A percentile compares a stretch with the other conserved stretches of the same genome.
Conservation (phyloP, 345 rosid species). For the Eucalyptus tenuipes region DNA sequence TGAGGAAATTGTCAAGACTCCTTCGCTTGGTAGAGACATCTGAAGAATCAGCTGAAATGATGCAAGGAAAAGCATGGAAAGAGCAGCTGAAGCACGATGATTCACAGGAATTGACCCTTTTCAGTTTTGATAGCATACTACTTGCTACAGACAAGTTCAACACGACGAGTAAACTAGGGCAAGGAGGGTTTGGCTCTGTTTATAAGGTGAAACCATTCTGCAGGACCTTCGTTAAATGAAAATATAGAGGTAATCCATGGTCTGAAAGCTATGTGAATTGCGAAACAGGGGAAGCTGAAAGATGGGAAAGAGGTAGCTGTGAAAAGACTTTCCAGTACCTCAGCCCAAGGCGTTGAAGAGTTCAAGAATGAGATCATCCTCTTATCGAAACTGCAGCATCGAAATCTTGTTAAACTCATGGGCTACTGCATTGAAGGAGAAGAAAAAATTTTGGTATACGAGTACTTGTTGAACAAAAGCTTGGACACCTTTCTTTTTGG, state of each 20-base stretch:
- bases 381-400: not conserved
- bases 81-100: not conserved
- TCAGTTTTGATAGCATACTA: not conserved
- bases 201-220: not conserved
- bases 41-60: not conserved
- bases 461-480: not conserved
- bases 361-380: not conserved
- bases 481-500: not conserved
- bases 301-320: not conserved
- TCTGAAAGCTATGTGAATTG: not conserved
- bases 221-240: not conserved
- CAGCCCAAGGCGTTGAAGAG: not conserved
- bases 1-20: not conserved
- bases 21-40: not conserved
- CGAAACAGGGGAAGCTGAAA: not conserved
- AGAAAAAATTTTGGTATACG: slow-evolving; percentile 48
- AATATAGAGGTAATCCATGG: not conserved
- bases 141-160: not conserved
- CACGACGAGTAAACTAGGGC: not conserved
- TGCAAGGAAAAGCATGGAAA: not conserved
- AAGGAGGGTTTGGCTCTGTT: not conserved
- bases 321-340: not conserved
- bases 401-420: slow-evolving; percentile 45
- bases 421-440: slow-evolving; percentile 52
- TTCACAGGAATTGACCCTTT: not conserved